phyloP scores from a whole-genome alignment of 257 asterid species.

The Solanum gracilifrons region DNA sequence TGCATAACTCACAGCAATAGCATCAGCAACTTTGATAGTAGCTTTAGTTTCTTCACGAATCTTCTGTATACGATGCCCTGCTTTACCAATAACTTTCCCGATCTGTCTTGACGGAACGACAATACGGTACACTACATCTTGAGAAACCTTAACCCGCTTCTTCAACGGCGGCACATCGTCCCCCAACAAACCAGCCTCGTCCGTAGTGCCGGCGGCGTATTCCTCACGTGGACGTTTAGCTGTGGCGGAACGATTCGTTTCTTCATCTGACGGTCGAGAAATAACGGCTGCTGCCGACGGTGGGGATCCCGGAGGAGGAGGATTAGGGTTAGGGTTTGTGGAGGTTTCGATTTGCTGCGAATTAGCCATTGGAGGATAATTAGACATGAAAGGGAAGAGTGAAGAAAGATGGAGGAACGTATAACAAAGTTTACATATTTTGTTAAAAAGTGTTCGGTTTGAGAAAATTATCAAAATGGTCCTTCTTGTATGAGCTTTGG shows the following conservation, averaged over 20 bases:
- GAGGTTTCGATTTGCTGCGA: slow-evolving; percentile 15
- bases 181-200: slow-evolving; percentile 22
- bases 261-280: slow-evolving; percentile 11
- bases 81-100: slow-evolving; percentile 90
- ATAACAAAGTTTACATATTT: neutral
- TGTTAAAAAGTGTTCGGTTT: neutral
- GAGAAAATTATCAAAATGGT: neutral
- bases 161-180: slow-evolving; percentile 49
- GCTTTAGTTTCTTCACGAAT: slow-evolving; percentile 87
- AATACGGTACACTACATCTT: slow-evolving; percentile 72
- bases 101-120: slow-evolving; percentile 91
- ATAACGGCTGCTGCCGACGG: neutral
- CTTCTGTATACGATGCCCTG: slow-evolving; percentile 87
- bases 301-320: slow-evolving; percentile 15
- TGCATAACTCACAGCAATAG: slow-evolving; percentile 38
- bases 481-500: neutral
- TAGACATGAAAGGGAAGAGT: neutral
- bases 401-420: neutral
- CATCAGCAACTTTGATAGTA: slow-evolving; percentile 76
- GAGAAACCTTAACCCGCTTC: slow-evolving; percentile 56
- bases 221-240: slow-evolving; percentile 66
- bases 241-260: slow-evolving; percentile 12
- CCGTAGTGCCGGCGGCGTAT: slow-evolving; percentile 18
- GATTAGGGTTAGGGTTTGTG: slow-evolving; percentile 17
- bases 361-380: slow-evolving; percentile 10